These are phyloP conservation scores for Backusella tuberculispora DNA, from an alignment of 192 early-diverging fungal genomes.

Conservation along the genomic window DNA sequence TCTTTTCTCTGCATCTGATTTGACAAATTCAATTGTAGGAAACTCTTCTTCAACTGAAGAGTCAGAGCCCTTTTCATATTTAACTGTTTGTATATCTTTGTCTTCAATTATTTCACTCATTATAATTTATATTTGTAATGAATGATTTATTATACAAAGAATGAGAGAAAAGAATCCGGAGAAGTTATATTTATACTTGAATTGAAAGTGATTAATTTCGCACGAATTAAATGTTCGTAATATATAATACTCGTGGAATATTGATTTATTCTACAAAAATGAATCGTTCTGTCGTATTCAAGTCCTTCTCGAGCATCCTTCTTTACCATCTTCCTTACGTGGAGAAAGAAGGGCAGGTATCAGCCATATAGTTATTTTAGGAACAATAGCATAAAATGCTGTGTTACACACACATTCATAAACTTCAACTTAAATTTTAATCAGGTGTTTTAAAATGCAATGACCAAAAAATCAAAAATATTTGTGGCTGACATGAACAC, in stretches of 20 bases:
- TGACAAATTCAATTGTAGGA: not conserved
- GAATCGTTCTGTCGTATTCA: not conserved
- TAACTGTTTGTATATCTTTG: not conserved
- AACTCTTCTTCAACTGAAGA: not conserved
- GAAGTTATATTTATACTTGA: not conserved
- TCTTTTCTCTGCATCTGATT: conserved; percentile 23
- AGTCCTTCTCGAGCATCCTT: not conserved
- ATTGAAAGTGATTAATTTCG: not conserved
- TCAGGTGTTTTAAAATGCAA: not conserved
- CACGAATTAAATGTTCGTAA: conserved; percentile 12
- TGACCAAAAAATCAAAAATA: not conserved
- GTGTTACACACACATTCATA: not conserved
- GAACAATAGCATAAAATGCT: not conserved
- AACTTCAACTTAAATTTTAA: not conserved
- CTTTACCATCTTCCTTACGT: not conserved
- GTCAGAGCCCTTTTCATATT: not conserved
- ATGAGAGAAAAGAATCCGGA: not conserved
- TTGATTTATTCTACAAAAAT: not conserved
- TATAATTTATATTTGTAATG: not conserved
- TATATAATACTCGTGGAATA: not conserved
- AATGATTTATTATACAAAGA: not conserved
- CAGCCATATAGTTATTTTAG: not conserved
- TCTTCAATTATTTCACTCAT: conserved; percentile 1
- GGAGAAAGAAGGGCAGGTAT: not conserved
- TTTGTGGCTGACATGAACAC: not conserved